Conservation (phyloP, 2,329 filamentous ascomycete genomes). For the Xylaria sp. region DNA sequence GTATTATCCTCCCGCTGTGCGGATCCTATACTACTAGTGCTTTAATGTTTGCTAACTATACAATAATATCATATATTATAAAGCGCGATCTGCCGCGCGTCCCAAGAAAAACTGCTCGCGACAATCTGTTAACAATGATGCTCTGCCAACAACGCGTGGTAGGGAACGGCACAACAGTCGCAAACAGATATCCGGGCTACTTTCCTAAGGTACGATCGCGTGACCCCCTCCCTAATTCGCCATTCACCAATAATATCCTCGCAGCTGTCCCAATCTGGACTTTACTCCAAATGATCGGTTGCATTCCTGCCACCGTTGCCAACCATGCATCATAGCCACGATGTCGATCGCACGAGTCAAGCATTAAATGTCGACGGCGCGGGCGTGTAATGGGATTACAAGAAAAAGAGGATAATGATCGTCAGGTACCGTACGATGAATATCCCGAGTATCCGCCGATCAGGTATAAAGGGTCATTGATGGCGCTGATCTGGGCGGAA, state of each 20-base stretch:
- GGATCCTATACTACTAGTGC: constrained; percentile 10
- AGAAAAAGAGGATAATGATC: constrained; percentile 26
- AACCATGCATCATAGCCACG: constrained; percentile 21
- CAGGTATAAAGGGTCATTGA: constrained; percentile 3
- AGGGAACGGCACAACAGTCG: background rate
- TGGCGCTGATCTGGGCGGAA: constrained; percentile 19
- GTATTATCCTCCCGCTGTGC: constrained; percentile 1
- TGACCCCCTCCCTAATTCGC: constrained; percentile 7
- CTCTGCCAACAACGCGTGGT: background rate
- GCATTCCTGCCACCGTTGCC: constrained; percentile 11
- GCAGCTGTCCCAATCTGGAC: constrained; percentile 37
- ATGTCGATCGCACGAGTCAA: constrained; percentile 31
- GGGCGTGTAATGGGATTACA: background rate
- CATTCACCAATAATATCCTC: constrained; percentile 35
- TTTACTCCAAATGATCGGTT: constrained; percentile 27
- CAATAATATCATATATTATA: background rate
- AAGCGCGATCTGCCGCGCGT: constrained; percentile 16
- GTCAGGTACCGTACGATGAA: constrained; percentile 32
- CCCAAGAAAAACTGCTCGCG: background rate
- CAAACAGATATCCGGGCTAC: background rate
- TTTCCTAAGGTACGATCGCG: background rate
- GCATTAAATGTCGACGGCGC: background rate
- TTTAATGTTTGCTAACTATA: constrained; percentile 13
- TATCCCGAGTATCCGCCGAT: constrained; percentile 14
- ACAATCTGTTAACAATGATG: background rate